These are phyloP conservation scores for Verticillium zaregamsianum DNA, from an alignment of 2,329 filamentous ascomycete genomes.

Conservation along the genomic window DNA sequence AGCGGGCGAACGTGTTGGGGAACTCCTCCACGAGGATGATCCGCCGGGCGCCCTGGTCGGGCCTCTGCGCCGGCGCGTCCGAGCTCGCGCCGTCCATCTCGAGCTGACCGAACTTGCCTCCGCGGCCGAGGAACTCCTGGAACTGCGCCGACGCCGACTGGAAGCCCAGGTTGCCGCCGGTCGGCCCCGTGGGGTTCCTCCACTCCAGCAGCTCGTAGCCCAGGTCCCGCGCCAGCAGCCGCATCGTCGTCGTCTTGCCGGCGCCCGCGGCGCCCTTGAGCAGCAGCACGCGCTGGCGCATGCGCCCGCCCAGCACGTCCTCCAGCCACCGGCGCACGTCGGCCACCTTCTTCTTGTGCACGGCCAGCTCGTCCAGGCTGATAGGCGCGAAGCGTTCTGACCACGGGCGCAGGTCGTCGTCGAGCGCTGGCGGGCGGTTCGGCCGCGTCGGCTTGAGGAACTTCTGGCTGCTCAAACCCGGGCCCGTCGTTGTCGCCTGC, in stretches of 20 bases:
- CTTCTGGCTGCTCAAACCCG: slow-evolving; percentile 38
- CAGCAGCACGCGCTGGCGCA: slow-evolving; percentile 70
- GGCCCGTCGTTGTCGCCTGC: slow-evolving; percentile 6
- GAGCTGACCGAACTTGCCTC: slow-evolving; percentile 74
- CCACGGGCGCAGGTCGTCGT: slow-evolving; percentile 72
- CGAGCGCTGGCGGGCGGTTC: slow-evolving; percentile 22
- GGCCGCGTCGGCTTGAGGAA: slow-evolving; percentile 43
- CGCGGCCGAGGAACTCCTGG: slow-evolving; percentile 82
- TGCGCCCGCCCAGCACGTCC: slow-evolving; percentile 61
- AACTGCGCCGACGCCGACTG: slow-evolving; percentile 76
- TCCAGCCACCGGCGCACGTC: slow-evolving; percentile 84
- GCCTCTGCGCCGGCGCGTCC: slow-evolving; percentile 19
- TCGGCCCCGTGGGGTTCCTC: slow-evolving; percentile 71
- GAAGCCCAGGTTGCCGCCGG: slow-evolving; percentile 55
- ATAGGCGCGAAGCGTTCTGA: slow-evolving; percentile 76
- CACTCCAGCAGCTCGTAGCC: slow-evolving; percentile 79
- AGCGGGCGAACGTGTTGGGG: slow-evolving; percentile 67
- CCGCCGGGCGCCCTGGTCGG: slow-evolving; percentile 24
- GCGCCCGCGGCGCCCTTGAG: slow-evolving; percentile 88
- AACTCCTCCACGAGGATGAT: slow-evolving; percentile 79
- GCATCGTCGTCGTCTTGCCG: slow-evolving; percentile 86
- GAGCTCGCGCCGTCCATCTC: slow-evolving; percentile 33
- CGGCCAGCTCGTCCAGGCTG: slow-evolving; percentile 78
- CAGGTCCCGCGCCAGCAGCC: slow-evolving; percentile 73
- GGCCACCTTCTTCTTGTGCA: slow-evolving; percentile 89